Conservation (phyloP, 352 stramenopile genomes). For the Phytophthora hibernalis region DNA sequence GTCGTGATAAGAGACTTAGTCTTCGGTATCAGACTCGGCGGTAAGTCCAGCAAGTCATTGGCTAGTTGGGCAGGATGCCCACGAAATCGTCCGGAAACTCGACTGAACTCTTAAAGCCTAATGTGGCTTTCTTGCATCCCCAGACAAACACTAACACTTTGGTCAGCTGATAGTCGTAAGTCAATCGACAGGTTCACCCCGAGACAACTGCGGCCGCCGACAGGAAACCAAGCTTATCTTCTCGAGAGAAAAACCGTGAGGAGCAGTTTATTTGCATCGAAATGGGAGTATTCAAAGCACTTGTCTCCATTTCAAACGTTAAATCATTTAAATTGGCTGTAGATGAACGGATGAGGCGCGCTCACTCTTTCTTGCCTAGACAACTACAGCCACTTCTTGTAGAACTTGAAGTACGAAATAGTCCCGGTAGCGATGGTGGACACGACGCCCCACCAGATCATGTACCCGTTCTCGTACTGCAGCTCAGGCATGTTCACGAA, state of each 20-base stretch:
- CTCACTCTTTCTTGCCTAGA: not conserved
- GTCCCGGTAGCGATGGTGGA: conserved; percentile 53
- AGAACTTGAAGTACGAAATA: conserved; percentile 71
- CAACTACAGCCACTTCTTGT: conserved; percentile 77
- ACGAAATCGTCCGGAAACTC: conserved; percentile 13
- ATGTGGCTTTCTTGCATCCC: not conserved
- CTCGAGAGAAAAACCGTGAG: not conserved
- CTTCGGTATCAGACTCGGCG: not conserved
- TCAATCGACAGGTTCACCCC: not conserved
- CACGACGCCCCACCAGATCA: conserved; percentile 79
- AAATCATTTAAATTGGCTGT: conserved; percentile 10
- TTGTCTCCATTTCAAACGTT: conserved; percentile 12
- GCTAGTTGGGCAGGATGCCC: not conserved
- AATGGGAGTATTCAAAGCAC: not conserved
- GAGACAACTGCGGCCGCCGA: no score
- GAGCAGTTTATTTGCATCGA: not conserved
- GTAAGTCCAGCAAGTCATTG: not conserved
- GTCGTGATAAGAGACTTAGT: not conserved
- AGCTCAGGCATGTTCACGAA: conserved; percentile 90
- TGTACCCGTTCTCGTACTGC: conserved; percentile 76
- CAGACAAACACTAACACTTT: not conserved
- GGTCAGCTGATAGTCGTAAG: not conserved
- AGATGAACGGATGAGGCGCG: not conserved
- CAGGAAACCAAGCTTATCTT: no score
- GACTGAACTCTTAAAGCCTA: conserved; percentile 25